A percentile compares a stretch with the other conserved stretches of the same genome.
Evolutionary conservation across 352 stramenopile species (phyloP).

Genomic region (Nothophytophthora sp.): DNA sequence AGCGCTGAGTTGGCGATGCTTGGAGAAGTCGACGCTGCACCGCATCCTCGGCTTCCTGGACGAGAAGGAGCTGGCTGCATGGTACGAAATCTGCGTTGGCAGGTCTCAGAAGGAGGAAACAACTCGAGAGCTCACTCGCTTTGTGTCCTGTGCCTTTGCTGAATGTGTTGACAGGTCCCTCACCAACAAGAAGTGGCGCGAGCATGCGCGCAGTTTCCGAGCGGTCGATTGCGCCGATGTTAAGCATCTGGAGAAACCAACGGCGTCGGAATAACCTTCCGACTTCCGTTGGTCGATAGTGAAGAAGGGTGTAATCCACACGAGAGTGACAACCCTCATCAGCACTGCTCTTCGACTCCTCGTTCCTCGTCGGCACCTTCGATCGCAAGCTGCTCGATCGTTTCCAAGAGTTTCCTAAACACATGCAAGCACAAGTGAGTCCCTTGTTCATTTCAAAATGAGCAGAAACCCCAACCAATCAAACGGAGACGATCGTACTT

Average conservation of each 20-base stretch:
- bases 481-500: constrained; percentile 31
- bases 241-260: constrained; percentile 11
- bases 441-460: constrained; percentile 13
- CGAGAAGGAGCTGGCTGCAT: constrained; percentile 32
- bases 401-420: constrained; percentile 36
- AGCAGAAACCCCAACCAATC: neutral
- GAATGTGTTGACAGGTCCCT: constrained; percentile 30
- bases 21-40: constrained; percentile 35
- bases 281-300: neutral
- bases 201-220: constrained; percentile 28
- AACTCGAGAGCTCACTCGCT: too few species aligned
- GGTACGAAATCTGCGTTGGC: constrained; percentile 29
- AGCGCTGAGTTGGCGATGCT: constrained; percentile 52
- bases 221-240: constrained; percentile 12
- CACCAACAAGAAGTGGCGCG: constrained; percentile 44
- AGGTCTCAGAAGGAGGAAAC: neutral
- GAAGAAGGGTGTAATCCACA: too few species aligned
- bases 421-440: constrained; percentile 2
- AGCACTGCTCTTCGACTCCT: neutral
- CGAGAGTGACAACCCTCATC: too few species aligned
- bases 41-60: constrained; percentile 29
- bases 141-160: neutral
- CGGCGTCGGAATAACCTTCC: constrained; percentile 7
- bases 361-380: constrained; percentile 8
- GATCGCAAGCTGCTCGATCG: constrained; percentile 39